These are phyloP conservation scores for Gossypium davidsonii DNA, from an alignment of 441 rosid genomes.

Conservation along the genomic window DNA sequence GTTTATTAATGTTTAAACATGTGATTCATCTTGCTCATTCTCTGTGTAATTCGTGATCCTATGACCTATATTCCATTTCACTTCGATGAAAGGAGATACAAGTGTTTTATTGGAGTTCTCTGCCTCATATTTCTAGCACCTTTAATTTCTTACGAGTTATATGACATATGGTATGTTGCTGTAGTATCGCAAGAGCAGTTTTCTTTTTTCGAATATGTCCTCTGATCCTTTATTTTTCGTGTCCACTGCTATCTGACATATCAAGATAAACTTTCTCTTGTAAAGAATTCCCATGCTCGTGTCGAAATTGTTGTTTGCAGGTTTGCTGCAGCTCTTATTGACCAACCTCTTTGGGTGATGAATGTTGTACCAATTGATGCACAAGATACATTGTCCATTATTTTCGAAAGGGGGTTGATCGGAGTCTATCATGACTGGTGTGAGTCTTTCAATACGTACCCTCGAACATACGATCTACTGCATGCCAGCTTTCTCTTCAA, in stretches of 20 bases:
- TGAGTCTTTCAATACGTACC: slow-evolving; percentile 75
- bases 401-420: slow-evolving; percentile 73
- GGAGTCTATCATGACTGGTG: slow-evolving; percentile 92
- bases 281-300: not conserved
- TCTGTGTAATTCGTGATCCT: not conserved
- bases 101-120: not conserved
- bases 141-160: not conserved
- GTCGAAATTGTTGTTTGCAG: slow-evolving; percentile 27
- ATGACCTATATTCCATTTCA: not conserved
- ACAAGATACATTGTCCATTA: slow-evolving; percentile 52
- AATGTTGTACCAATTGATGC: slow-evolving; percentile 61
- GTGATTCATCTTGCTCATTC: not conserved
- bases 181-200: not conserved
- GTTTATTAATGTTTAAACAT: not conserved
- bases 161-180: not conserved
- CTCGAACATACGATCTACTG: slow-evolving; percentile 73
- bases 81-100: not conserved
- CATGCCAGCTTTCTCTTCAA: slow-evolving; percentile 67
- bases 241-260: not conserved
- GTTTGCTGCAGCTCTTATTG: slow-evolving; percentile 70
- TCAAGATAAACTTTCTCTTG: not conserved
- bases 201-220: not conserved
- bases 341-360: slow-evolving; percentile 81
- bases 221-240: not conserved
- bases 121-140: not conserved